A percentile compares a stretch with the other conserved stretches of the same genome.
Conservation (phyloP, 2,329 filamentous ascomycete genomes). For the Rhynchosporium graminicola region DNA sequence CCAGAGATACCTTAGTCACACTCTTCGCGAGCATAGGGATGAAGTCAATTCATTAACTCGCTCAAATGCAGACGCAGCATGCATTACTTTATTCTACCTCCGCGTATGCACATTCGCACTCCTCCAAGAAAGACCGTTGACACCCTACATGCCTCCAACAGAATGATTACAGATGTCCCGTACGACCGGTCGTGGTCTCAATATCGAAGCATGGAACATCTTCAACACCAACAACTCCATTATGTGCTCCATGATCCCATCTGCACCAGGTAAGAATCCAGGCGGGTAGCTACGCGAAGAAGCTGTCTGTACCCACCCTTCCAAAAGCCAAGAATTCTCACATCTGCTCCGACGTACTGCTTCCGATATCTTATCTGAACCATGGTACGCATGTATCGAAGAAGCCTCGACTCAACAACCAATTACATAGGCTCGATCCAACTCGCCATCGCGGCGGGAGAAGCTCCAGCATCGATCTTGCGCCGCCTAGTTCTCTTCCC, state of each 20-base stretch:
- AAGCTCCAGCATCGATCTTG: slow-evolving; percentile 13
- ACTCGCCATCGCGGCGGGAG: slow-evolving; percentile 16
- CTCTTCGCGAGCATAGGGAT: slow-evolving; percentile 26
- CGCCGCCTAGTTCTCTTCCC: slow-evolving; percentile 27
- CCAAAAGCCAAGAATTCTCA: slow-evolving; percentile 22
- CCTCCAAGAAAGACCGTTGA: slow-evolving; percentile 22
- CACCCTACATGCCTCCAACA: slow-evolving; percentile 27
- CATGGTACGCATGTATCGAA: slow-evolving; percentile 26
- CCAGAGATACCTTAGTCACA: slow-evolving; percentile 27
- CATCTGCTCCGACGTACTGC: slow-evolving; percentile 24
- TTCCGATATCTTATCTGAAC: slow-evolving; percentile 21
- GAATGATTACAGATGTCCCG: slow-evolving; percentile 29
- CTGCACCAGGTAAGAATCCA: slow-evolving; percentile 16
- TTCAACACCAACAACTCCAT: slow-evolving; percentile 21
- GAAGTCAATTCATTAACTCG: slow-evolving; percentile 23
- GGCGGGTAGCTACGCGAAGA: slow-evolving; percentile 12
- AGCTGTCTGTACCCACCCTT: slow-evolving; percentile 17
- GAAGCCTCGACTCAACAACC: slow-evolving; percentile 22
- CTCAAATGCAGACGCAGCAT: slow-evolving; percentile 29
- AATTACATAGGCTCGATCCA: slow-evolving; percentile 27
- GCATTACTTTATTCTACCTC: slow-evolving; percentile 26
- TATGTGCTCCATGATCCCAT: slow-evolving; percentile 21
- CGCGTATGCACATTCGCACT: slow-evolving; percentile 27
- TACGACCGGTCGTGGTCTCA: slow-evolving; percentile 19
- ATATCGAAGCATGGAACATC: slow-evolving; percentile 24